phyloP scores from a whole-genome alignment of 305 asterid species.

The Fraxinus angustifolia region DNA sequence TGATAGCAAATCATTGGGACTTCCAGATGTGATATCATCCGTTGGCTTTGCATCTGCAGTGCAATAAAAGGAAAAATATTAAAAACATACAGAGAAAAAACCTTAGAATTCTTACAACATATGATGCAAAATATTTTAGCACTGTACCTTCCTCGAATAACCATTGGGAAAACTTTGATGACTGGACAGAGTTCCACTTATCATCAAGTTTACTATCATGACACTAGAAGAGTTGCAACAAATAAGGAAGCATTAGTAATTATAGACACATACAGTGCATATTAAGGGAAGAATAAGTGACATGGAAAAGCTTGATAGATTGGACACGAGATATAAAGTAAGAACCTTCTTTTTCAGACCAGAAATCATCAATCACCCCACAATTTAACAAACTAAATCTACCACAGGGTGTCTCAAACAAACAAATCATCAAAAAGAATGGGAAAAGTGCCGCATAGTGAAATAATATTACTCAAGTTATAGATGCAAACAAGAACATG shows the following conservation, averaged over 20 bases:
- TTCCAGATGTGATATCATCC: conserved; percentile 37
- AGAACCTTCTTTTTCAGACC: neutral
- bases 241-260: conserved; percentile 9
- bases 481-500: neutral
- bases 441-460: neutral
- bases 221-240: conserved; percentile 40
- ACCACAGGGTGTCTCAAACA: neutral
- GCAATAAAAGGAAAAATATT: conserved; percentile 12
- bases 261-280: conserved; percentile 13
- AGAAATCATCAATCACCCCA: conserved; percentile 3
- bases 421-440: neutral
- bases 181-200: conserved; percentile 47
- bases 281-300: conserved; percentile 16
- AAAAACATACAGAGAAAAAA: conserved; percentile 10
- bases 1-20: conserved; percentile 65
- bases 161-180: conserved; percentile 90
- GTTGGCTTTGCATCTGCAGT: conserved; percentile 43
- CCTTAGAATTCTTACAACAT: conserved; percentile 15
- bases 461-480: neutral
- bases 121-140: conserved; percentile 10
- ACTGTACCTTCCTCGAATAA: conserved; percentile 76
- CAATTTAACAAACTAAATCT: conserved; percentile 19
- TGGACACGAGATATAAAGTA: conserved; percentile 4
- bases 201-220: conserved; percentile 49
- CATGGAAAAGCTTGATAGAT: conserved; percentile 17